Evolutionary conservation across 2,329 filamentous ascomycete species (phyloP).

Genomic region (Trichoderma koningiopsis): DNA sequence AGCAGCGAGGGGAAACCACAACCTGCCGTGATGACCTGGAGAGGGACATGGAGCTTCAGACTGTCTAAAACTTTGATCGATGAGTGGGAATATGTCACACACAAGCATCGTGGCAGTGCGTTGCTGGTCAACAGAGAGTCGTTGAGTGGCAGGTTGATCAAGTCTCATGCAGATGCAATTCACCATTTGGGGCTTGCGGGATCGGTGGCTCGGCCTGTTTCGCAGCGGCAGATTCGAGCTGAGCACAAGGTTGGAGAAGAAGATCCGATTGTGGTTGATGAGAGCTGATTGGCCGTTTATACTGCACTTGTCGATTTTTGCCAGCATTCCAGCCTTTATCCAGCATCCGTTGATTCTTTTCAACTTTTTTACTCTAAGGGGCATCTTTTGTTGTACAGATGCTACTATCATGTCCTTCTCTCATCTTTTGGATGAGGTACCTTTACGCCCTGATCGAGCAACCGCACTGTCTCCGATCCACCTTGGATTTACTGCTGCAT

Average conservation of each 20-base stretch:
- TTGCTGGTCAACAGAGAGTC: background rate
- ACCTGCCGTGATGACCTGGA: constrained; percentile 27
- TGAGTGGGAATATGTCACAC: constrained; percentile 28
- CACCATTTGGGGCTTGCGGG: background rate
- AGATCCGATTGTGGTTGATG: too few species aligned
- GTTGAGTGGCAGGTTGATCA: background rate
- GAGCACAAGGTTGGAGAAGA: background rate
- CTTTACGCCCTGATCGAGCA: too few species aligned
- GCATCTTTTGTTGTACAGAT: too few species aligned
- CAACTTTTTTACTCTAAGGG: too few species aligned
- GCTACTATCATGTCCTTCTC: too few species aligned
- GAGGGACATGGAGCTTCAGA: constrained; percentile 26
- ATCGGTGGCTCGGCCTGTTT: background rate
- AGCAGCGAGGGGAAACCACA: background rate
- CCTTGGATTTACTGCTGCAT: too few species aligned
- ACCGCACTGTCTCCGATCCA: too few species aligned
- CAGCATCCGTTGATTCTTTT: too few species aligned
- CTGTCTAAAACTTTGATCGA: constrained; percentile 22
- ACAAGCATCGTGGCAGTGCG: background rate
- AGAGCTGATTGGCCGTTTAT: too few species aligned
- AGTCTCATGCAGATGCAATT: background rate
- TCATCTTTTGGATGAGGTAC: too few species aligned
- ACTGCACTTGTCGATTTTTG: too few species aligned
- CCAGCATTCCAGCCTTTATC: too few species aligned
- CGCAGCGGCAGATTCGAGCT: background rate